These are phyloP conservation scores for Aureobasidium leucospermi DNA, from an alignment of 2,329 filamentous ascomycete genomes.

Conservation along the genomic window DNA sequence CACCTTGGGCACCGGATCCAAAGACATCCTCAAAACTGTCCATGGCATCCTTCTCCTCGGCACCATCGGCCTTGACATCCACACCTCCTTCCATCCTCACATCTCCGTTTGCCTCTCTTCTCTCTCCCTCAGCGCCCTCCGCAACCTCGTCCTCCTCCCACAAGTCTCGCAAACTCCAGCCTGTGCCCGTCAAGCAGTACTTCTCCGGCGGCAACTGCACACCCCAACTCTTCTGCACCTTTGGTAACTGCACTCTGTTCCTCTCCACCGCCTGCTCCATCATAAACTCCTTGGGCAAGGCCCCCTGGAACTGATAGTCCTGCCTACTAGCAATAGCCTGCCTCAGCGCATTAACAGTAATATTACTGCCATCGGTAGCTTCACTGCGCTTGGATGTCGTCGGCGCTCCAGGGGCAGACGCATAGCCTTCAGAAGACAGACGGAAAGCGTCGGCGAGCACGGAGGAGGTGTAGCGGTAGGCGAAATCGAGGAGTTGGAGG, in stretches of 20 bases:
- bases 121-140: constrained; percentile 39
- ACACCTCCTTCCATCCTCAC: constrained; percentile 40
- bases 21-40: constrained; percentile 39
- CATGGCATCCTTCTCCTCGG: constrained; percentile 28
- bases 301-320: constrained; percentile 61
- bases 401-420: constrained; percentile 23
- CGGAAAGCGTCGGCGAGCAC: constrained; percentile 66
- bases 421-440: constrained; percentile 61
- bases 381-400: constrained; percentile 16
- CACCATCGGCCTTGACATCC: constrained; percentile 25
- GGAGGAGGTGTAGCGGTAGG: constrained; percentile 70
- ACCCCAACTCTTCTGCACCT: constrained; percentile 50
- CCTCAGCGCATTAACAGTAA: constrained; percentile 60
- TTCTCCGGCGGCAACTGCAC: constrained; percentile 55
- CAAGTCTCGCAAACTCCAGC: constrained; percentile 51
- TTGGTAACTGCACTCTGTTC: constrained; percentile 57
- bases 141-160: constrained; percentile 51
- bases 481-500: constrained; percentile 75
- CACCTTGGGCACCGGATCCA: constrained; percentile 23
- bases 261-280: constrained; percentile 64
- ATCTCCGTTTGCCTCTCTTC: constrained; percentile 25
- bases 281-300: constrained; percentile 66
- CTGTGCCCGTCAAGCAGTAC: constrained; percentile 52
- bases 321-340: constrained; percentile 65
- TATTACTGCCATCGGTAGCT: constrained; percentile 41